Conservation (phyloP, 495 filamentous ascomycete species). For the Penicillium ochrochloron region DNA sequence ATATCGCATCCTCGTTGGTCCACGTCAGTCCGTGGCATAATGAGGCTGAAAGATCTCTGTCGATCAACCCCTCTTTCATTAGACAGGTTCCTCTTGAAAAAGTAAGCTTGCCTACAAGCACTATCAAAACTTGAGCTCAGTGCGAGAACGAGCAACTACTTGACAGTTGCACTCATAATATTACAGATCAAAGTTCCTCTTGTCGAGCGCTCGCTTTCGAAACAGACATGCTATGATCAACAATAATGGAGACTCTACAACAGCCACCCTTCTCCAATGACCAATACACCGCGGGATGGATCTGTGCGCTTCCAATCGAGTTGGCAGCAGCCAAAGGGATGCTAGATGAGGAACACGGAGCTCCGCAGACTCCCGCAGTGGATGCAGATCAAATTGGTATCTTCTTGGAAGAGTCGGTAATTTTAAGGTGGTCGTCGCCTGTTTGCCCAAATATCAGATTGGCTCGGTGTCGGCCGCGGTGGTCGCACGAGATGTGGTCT, state of each 20-base stretch:
- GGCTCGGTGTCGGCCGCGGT: constrained; percentile 32
- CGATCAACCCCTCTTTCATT: neutral
- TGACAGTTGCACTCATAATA: neutral
- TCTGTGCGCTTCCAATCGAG: neutral
- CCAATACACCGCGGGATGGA: neutral
- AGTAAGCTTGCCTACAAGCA: neutral
- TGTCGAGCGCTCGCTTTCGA: neutral
- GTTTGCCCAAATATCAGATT: neutral
- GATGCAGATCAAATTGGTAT: neutral
- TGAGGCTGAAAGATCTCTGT: neutral
- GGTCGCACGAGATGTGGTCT: constrained; percentile 43
- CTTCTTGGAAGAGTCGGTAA: neutral
- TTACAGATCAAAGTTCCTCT: neutral
- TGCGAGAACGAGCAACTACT: neutral
- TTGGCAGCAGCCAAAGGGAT: neutral
- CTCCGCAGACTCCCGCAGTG: neutral
- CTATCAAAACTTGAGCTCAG: neutral
- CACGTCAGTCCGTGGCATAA: neutral
- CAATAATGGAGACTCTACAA: neutral
- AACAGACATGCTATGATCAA: neutral
- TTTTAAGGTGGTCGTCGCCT: neutral
- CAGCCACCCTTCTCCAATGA: neutral
- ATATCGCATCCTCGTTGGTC: neutral
- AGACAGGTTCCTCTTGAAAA: neutral
- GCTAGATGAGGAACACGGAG: neutral